These are phyloP conservation scores for Cucumis sativus DNA, from an alignment of 306 rosid species.

Conservation along the genomic window Cucumber_9930_V3 NC_026658.2:4963501-4964000, in stretches of 20 bases:
- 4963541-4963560: constrained; percentile 69
- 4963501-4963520: constrained; percentile 51
- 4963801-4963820: constrained; percentile 57
- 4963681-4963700: constrained; percentile 61
- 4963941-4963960: constrained; percentile 42
- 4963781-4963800: constrained; percentile 58
- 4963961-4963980: constrained; percentile 62
- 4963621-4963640: constrained; percentile 26
- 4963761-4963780: constrained; percentile 60
- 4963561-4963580: constrained; percentile 41
- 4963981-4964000: constrained; percentile 87
- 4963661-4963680: constrained; percentile 59
- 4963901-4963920: constrained; percentile 56
- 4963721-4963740: constrained; percentile 51
- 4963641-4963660: constrained; percentile 40
- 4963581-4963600: constrained; percentile 1
- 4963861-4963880: constrained; percentile 62
- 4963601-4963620: constrained; percentile 7
- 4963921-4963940: constrained; percentile 36
- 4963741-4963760: constrained; percentile 40
- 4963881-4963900: constrained; percentile 51
- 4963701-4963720: constrained; percentile 83
- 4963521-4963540: constrained; percentile 55
- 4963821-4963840: constrained; percentile 63
- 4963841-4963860: constrained; percentile 65